Base-by-base conservation (phyloP, 805 yeast genomes). In the Barnettozyma sucrosica region DNA sequence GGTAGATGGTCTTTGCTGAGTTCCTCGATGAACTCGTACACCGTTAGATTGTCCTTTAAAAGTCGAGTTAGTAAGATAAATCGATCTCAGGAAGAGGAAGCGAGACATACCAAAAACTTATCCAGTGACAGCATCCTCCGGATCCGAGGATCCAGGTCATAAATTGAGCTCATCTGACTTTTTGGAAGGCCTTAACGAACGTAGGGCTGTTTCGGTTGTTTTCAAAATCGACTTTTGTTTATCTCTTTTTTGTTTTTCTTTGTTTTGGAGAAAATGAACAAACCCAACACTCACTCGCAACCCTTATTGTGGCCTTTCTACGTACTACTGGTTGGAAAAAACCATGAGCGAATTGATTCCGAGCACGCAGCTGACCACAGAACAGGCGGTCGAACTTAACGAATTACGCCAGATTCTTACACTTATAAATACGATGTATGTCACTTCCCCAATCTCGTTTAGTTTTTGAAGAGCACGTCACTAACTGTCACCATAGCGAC, bases 1-100 rank as follows among this genome's bases (percentile, higher is more conserved):
- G 70, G 55, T 14, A 77, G 70, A 53, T 84, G 86, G 58, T 82
- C 85, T 58, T 80, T 80, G 51, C 90, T 79, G 54, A 90, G 69
- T 58, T 80, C 84, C 61, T 89, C 93, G 24, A 89, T 79, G 63
- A 89, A 88, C 47, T 87, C 92, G 51, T 83, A 77, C 3, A 87
- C 87, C 0, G 89, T 77, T 47, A 85, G 67, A 13, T 86, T 88
- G 39, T 76, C 81, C 47, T 61, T 38, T 19, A 6, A 4, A 16
- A n/a, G 2, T 4, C 19, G 14, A n/a, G 37, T 38, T 47, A 49
- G 44, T 33, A 37, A 9, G 32, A 14, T 7, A 4, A 11, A 28
- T 28, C 32, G 16, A 28, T n/a, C 13, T 14, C n/a, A 11, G 14
- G 16, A 43, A 20, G 24, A 6, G 19, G 18, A 23, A 10, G 25